Conservation (phyloP, 768 basidiomycete genomes). For the Suillus clintonianus region DNA sequence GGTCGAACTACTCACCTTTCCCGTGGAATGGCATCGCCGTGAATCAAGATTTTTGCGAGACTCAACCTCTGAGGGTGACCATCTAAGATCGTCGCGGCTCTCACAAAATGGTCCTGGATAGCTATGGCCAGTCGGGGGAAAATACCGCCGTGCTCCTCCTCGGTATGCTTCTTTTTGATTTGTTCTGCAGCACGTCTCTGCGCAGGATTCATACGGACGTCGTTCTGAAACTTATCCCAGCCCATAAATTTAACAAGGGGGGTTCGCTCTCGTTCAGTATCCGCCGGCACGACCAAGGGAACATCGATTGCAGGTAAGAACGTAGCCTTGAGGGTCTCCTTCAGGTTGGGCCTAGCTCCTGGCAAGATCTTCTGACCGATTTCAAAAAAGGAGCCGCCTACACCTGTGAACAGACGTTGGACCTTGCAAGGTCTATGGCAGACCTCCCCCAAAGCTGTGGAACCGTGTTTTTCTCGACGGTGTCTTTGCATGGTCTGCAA, state of each 20-base stretch:
- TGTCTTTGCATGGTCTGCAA: background rate
- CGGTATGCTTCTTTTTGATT: background rate
- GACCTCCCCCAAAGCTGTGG: background rate
- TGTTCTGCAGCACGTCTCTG: background rate
- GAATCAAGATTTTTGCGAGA: background rate
- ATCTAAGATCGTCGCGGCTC: background rate
- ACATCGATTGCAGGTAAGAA: background rate
- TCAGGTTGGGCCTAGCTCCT: background rate
- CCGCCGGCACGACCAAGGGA: background rate
- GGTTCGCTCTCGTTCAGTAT: background rate
- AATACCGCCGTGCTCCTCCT: background rate
- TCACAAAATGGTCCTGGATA: background rate
- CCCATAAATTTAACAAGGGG: background rate
- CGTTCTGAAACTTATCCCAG: background rate
- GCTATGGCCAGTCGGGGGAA: background rate
- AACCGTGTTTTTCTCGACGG: rapidly evolving
- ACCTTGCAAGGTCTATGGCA: background rate
- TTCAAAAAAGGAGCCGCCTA: background rate
- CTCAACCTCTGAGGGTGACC: background rate
- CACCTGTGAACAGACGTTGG: background rate
- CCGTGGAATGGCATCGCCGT: background rate
- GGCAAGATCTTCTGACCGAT: rapidly evolving
- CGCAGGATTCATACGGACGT: background rate
- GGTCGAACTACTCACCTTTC: background rate
- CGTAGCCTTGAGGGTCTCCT: background rate